Conservation (phyloP, 2,329 filamentous ascomycete genomes). For the Penicillium sp. region DNA sequence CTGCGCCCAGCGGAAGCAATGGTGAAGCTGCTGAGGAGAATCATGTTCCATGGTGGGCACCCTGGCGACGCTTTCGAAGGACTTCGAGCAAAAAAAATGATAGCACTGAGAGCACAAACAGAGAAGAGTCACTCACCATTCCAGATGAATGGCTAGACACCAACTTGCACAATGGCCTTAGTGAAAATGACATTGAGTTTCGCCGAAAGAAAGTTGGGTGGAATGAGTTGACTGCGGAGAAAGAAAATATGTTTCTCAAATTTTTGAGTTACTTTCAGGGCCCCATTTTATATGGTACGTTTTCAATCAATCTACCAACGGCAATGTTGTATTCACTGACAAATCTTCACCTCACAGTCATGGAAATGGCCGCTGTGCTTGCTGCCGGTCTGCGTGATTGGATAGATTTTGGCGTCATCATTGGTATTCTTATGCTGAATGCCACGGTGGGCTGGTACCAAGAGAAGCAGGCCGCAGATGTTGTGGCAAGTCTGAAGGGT, state of each 20-base stretch:
- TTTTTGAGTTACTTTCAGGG: constrained; percentile 75
- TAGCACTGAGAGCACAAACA: constrained; percentile 25
- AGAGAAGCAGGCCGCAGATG: constrained; percentile 76
- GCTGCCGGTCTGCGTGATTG: constrained; percentile 73
- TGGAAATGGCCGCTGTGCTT: constrained; percentile 73
- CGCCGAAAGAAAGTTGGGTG: constrained; percentile 67
- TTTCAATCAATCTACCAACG: neutral
- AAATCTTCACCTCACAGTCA: constrained; percentile 45
- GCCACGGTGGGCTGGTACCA: constrained; percentile 71
- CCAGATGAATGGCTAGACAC: constrained; percentile 69
- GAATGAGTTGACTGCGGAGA: constrained; percentile 72
- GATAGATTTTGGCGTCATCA: constrained; percentile 76
- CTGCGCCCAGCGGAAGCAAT: no score
- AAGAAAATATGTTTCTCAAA: constrained; percentile 73
- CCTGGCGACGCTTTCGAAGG: no score
- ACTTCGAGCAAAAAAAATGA: no score
- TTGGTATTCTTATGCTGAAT: constrained; percentile 73
- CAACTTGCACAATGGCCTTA: constrained; percentile 66
- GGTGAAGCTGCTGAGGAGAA: no score
- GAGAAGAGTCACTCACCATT: constrained; percentile 27
- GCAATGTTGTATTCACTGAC: neutral
- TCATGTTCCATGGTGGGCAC: no score
- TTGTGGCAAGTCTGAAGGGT: constrained; percentile 72
- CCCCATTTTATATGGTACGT: constrained; percentile 74
- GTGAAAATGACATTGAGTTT: constrained; percentile 58